Conservation (phyloP, 106 monocot genomes). For the Chionographis japonica region DNA sequence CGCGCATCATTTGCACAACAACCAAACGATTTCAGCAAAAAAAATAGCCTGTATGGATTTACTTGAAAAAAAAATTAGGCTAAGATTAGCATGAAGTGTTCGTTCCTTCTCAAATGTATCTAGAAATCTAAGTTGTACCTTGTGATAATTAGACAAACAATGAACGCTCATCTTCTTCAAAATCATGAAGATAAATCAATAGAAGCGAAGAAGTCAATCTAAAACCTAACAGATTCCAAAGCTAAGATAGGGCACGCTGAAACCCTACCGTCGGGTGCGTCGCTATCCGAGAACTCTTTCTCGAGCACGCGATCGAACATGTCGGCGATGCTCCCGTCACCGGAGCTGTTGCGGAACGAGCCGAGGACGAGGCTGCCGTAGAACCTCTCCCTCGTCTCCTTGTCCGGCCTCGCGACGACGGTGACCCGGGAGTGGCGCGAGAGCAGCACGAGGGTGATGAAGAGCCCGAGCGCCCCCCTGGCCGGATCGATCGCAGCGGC, state of each 20-base stretch:
- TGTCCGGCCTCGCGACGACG: constrained; percentile 60
- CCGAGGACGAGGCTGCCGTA: constrained; percentile 55
- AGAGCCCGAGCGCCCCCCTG: not conserved
- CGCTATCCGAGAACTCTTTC: constrained; percentile 89
- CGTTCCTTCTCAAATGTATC: no score
- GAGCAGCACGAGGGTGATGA: constrained; percentile 8
- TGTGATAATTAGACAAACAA: no score
- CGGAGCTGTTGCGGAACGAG: constrained; percentile 16
- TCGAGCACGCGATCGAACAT: constrained; percentile 94
- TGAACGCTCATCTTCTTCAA: not conserved
- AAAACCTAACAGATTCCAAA: no score
- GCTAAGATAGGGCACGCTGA: no score
- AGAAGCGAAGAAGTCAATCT: not conserved
- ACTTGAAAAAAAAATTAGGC: no score
- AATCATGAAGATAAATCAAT: not conserved
- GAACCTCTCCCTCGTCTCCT: constrained; percentile 83
- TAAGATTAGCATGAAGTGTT: no score
- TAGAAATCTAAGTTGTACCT: no score
- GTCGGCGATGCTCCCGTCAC: constrained; percentile 80
- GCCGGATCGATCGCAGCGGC: not conserved
- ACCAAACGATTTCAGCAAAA: no score
- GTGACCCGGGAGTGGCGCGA: not conserved
- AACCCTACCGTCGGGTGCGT: constrained; percentile 53
- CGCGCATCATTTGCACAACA: no score
- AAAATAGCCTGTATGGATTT: no score